These are phyloP conservation scores for Diplodia sapinea DNA, from an alignment of 2,329 filamentous ascomycete genomes.

Conservation along the genomic window DNA sequence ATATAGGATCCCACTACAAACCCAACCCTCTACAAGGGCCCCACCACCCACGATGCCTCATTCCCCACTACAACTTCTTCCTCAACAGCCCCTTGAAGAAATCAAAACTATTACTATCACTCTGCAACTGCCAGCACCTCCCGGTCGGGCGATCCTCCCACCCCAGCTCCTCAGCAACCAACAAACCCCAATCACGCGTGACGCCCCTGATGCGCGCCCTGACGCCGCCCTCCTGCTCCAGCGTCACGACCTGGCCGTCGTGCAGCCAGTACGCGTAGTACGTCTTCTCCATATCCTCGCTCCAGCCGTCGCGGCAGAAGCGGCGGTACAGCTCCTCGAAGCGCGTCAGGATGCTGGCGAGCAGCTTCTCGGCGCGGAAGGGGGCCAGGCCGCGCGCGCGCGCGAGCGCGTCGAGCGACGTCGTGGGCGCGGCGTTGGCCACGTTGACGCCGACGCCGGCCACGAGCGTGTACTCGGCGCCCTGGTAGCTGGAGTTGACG, in stretches of 20 bases:
- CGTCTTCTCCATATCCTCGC: slow-evolving; percentile 49
- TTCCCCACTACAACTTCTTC: slow-evolving; percentile 66
- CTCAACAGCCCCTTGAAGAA: slow-evolving; percentile 89
- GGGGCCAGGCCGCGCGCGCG: slow-evolving; percentile 52
- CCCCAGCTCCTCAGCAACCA: slow-evolving; percentile 83
- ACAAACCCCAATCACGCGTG: slow-evolving; percentile 86
- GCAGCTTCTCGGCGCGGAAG: slow-evolving; percentile 77
- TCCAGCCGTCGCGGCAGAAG: slow-evolving; percentile 80
- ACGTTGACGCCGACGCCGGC: slow-evolving; percentile 85
- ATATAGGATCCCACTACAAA: no score
- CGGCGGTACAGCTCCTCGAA: slow-evolving; percentile 78
- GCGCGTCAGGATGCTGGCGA: slow-evolving; percentile 77
- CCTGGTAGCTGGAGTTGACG: slow-evolving; percentile 82
- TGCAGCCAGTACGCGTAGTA: slow-evolving; percentile 41
- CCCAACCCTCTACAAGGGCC: not conserved
- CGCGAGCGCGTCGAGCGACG: slow-evolving; percentile 78
- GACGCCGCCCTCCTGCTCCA: slow-evolving; percentile 80
- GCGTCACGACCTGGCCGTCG: slow-evolving; percentile 69
- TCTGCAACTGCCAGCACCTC: slow-evolving; percentile 82
- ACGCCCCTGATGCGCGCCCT: slow-evolving; percentile 83
- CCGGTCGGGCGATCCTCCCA: slow-evolving; percentile 76
- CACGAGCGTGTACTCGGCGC: slow-evolving; percentile 80
- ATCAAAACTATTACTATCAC: slow-evolving; percentile 98
- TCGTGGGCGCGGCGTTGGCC: slow-evolving; percentile 83
- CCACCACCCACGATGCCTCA: no score